Conservation (phyloP, 106 monocot genomes). For the Ottelia alismoides region DNA sequence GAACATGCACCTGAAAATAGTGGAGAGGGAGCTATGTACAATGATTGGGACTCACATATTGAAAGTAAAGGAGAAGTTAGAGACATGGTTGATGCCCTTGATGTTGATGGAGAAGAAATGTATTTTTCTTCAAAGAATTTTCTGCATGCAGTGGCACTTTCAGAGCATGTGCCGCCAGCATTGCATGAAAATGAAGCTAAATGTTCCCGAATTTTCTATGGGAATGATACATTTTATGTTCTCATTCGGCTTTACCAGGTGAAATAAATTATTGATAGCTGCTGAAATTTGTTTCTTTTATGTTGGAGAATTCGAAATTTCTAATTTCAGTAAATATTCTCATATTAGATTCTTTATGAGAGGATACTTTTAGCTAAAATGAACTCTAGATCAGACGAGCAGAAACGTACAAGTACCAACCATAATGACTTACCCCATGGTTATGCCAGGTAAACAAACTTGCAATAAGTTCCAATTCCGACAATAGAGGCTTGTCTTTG, state of each 20-base stretch:
- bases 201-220: slow-evolving; percentile 54
- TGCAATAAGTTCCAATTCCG: background rate
- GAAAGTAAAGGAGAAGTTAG: slow-evolving; percentile 94
- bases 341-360: slow-evolving; percentile 77
- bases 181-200: slow-evolving; percentile 38
- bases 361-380: slow-evolving; percentile 79
- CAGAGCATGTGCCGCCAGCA: slow-evolving; percentile 45
- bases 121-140: slow-evolving; percentile 46
- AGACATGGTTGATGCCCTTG: slow-evolving; percentile 54
- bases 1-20: slow-evolving; percentile 73
- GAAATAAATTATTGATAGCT: background rate
- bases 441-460: slow-evolving; percentile 50
- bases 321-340: too few species aligned
- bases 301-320: too few species aligned
- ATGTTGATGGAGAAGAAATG: slow-evolving; percentile 49
- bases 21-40: slow-evolving; percentile 76
- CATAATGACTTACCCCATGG: slow-evolving; percentile 39
- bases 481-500: background rate
- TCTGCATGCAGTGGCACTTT: slow-evolving; percentile 40
- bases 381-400: slow-evolving; percentile 51
- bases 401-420: slow-evolving; percentile 53
- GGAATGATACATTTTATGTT: slow-evolving; percentile 83
- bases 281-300: background rate
- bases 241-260: slow-evolving; percentile 87
- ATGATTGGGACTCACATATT: slow-evolving; percentile 55